A percentile compares a stretch with the other conserved stretches of the same genome.
phyloP scores from a whole-genome alignment of 345 rosid genomes.

The Arabidopsis suecica region DNA sequence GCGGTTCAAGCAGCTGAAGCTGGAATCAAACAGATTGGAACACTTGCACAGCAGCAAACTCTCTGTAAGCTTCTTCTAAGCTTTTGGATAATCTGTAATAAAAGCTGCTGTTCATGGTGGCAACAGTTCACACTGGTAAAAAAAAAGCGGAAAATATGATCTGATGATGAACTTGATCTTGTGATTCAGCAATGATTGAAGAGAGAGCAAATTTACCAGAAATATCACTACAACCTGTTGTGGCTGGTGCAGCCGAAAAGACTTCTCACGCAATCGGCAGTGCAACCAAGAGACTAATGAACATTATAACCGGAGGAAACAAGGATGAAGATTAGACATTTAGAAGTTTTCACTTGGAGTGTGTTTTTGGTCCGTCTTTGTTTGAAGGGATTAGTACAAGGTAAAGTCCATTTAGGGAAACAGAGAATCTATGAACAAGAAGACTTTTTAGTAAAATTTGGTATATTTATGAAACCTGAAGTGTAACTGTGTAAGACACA shows the following conservation, averaged over 20 bases:
- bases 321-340: constrained; percentile 25
- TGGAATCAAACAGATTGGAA: constrained; percentile 80
- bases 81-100: neutral
- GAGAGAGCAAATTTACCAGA: constrained; percentile 86
- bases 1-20: constrained; percentile 92
- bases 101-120: neutral
- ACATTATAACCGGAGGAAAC: constrained; percentile 64
- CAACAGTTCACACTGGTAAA: neutral
- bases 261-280: constrained; percentile 78
- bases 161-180: constrained; percentile 10
- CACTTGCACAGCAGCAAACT: constrained; percentile 82
- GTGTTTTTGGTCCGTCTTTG: neutral
- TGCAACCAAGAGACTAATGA: constrained; percentile 77
- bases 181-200: constrained; percentile 79
- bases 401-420: constrained; percentile 6
- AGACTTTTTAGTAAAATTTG: neutral
- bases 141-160: neutral
- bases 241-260: constrained; percentile 79
- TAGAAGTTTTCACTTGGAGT: constrained; percentile 1
- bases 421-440: neutral
- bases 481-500: neutral
- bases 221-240: constrained; percentile 80
- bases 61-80: constrained; percentile 53
- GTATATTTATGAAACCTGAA: neutral
- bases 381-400: neutral